Conservation (phyloP, 768 basidiomycete species). For the Suillus variegatus region DNA sequence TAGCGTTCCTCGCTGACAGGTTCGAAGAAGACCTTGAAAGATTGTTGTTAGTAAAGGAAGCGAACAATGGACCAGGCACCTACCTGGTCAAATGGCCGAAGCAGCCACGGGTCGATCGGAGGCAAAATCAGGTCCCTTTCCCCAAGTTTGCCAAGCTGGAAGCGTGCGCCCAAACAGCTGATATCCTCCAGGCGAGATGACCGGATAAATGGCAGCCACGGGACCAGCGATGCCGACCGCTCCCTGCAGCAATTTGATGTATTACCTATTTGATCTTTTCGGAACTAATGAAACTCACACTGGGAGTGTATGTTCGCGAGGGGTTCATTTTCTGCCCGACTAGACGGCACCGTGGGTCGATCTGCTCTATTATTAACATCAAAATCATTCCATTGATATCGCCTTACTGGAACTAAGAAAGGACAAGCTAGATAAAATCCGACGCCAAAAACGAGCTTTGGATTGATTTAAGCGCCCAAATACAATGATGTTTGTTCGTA, state of each 20-base stretch:
- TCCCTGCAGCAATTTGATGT: constrained; percentile 41
- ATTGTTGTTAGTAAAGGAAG: neutral
- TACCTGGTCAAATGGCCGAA: constrained; percentile 60
- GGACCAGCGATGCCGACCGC: constrained; percentile 72
- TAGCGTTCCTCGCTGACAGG: constrained; percentile 50
- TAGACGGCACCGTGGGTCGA: constrained; percentile 58
- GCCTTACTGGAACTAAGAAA: constrained; percentile 58
- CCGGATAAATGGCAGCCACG: constrained; percentile 65
- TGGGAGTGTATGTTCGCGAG: constrained; percentile 63
- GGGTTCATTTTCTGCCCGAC: constrained; percentile 79
- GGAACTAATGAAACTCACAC: constrained; percentile 34
- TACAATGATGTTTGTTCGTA: neutral
- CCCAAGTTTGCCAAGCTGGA: constrained; percentile 67
- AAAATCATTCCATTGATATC: neutral
- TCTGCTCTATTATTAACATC: constrained; percentile 29
- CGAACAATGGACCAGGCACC: constrained; percentile 23
- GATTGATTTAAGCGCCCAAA: neutral
- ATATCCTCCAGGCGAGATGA: constrained; percentile 67
- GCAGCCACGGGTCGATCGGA: constrained; percentile 59
- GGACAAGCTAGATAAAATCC: constrained; percentile 68
- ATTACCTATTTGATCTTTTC: neutral
- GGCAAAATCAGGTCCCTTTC: constrained; percentile 47
- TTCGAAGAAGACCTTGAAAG: constrained; percentile 50
- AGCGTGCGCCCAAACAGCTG: constrained; percentile 64
- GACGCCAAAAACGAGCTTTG: constrained; percentile 59